These are phyloP conservation scores for Sedum album DNA, from an alignment of 164 flowering plant genomes.

Conservation along the genomic window DNA sequence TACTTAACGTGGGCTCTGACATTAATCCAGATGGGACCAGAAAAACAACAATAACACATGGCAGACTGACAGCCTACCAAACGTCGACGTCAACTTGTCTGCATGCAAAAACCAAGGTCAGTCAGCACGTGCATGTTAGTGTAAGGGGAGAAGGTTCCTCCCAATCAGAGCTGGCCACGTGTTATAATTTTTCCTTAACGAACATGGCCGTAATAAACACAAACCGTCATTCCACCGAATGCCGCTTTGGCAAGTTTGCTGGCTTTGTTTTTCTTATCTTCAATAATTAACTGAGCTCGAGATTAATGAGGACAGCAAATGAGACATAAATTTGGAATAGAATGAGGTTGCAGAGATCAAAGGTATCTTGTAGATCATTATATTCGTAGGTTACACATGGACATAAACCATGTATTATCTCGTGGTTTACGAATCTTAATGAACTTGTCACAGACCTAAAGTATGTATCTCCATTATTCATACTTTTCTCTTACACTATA, in stretches of 20 bases:
- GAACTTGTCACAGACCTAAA: too few relatives aligned
- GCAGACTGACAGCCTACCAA: slow-evolving; percentile 2
- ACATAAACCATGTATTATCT: background rate
- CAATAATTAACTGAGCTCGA: background rate
- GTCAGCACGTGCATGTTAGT: background rate
- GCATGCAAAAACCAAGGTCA: background rate
- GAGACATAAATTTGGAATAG: background rate
- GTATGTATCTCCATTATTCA: too few relatives aligned
- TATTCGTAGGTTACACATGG: background rate
- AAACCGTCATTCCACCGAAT: slow-evolving; percentile 3
- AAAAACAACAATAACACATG: background rate
- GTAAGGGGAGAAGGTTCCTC: background rate
- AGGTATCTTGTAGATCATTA: background rate
- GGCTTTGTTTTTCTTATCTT: slow-evolving; percentile 1
- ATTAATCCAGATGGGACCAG: background rate
- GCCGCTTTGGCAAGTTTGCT: background rate
- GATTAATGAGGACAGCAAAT: background rate
- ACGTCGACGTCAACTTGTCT: background rate
- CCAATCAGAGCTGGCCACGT: slow-evolving; percentile 3
- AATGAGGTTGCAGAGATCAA: background rate
- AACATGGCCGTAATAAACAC: background rate
- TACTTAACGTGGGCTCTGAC: slow-evolving; percentile 1
- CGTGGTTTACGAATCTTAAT: background rate
- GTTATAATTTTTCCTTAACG: background rate
- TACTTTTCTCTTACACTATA: too few relatives aligned